A percentile compares a stretch with the other conserved stretches of the same genome.
Conservation (phyloP, 768 basidiomycete species). For the Trametes coccinea region DNA sequence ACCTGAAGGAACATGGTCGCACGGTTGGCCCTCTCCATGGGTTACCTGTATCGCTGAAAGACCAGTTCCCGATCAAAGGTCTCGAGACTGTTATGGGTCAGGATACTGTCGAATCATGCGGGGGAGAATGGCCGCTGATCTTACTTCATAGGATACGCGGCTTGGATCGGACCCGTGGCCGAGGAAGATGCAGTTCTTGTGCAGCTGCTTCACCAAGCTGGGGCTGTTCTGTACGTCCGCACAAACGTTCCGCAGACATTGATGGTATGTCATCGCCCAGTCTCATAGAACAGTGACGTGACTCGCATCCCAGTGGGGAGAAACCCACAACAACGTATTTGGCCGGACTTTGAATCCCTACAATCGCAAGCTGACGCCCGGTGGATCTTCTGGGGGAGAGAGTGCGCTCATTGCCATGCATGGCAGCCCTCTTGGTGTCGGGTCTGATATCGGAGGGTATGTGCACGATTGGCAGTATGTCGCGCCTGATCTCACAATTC, state of each 20-base stretch:
- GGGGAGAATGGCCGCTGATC: too few species aligned
- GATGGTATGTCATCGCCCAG: slow-evolving; percentile 36
- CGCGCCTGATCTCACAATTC: too few species aligned
- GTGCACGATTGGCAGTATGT: slow-evolving; percentile 12
- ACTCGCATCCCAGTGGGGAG: slow-evolving; percentile 48
- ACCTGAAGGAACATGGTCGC: slow-evolving; percentile 37
- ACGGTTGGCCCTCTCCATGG: slow-evolving; percentile 22
- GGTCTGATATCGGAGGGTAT: slow-evolving; percentile 78
- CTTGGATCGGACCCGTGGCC: slow-evolving; percentile 48
- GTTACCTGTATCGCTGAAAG: slow-evolving; percentile 22
- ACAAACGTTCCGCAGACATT: slow-evolving; percentile 23
- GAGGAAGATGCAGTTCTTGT: slow-evolving; percentile 49
- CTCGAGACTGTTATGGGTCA: slow-evolving; percentile 55
- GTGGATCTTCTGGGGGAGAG: slow-evolving; percentile 86
- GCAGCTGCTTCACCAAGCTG: slow-evolving; percentile 47
- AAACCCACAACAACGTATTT: slow-evolving; percentile 37
- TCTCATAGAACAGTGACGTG: neutral
- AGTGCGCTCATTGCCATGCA: slow-evolving; percentile 64
- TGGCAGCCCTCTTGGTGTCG: slow-evolving; percentile 58
- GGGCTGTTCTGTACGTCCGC: slow-evolving; percentile 41
- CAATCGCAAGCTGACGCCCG: slow-evolving; percentile 30
- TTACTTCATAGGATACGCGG: slow-evolving; percentile 44
- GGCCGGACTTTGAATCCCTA: slow-evolving; percentile 45
- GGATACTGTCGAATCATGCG: too few species aligned
- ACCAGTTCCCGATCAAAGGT: slow-evolving; percentile 51